Conservation (phyloP, 2,329 filamentous ascomycete species). For the Paecilomyces sp. region DNA sequence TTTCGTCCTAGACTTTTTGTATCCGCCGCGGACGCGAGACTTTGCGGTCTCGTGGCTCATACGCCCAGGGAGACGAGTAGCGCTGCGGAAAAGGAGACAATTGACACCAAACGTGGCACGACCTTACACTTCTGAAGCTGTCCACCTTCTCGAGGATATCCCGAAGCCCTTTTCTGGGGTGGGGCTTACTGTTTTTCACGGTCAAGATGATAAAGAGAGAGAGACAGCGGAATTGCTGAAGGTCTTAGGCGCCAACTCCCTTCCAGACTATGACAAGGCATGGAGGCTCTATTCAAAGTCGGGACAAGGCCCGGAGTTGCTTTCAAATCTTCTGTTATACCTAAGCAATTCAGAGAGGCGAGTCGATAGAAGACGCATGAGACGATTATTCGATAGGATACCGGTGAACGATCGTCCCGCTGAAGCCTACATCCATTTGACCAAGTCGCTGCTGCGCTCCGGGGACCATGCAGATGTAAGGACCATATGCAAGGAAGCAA, state of each 20-base stretch:
- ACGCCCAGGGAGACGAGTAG: slow-evolving; percentile 15
- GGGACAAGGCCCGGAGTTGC: slow-evolving; percentile 18
- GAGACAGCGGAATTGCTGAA: slow-evolving; percentile 11
- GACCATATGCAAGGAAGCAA: slow-evolving; percentile 35
- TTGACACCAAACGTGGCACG: slow-evolving; percentile 13
- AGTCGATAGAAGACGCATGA: slow-evolving; percentile 35
- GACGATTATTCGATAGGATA: slow-evolving; percentile 41
- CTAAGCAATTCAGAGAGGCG: slow-evolving; percentile 30
- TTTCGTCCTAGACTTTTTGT: slow-evolving; percentile 33
- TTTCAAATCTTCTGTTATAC: slow-evolving; percentile 26
- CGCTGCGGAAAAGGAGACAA: slow-evolving; percentile 20
- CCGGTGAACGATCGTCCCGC: slow-evolving; percentile 26
- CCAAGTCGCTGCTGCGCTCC: slow-evolving; percentile 36
- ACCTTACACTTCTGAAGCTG: slow-evolving; percentile 18
- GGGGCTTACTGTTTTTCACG: neutral
- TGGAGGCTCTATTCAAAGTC: slow-evolving; percentile 35
- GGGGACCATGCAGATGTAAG: slow-evolving; percentile 33
- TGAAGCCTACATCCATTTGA: slow-evolving; percentile 39
- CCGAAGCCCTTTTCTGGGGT: slow-evolving; percentile 5
- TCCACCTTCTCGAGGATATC: slow-evolving; percentile 4
- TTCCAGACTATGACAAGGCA: slow-evolving; percentile 27
- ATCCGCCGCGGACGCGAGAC: slow-evolving; percentile 24
- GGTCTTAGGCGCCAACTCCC: slow-evolving; percentile 10
- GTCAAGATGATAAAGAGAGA: slow-evolving; percentile 6
- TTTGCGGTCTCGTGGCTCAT: slow-evolving; percentile 14